A percentile compares a stretch with the other conserved stretches of the same genome.
Evolutionary conservation across 805 yeast species (phyloP).

Genomic region (Kodamaea hsintzibuensis): DNA sequence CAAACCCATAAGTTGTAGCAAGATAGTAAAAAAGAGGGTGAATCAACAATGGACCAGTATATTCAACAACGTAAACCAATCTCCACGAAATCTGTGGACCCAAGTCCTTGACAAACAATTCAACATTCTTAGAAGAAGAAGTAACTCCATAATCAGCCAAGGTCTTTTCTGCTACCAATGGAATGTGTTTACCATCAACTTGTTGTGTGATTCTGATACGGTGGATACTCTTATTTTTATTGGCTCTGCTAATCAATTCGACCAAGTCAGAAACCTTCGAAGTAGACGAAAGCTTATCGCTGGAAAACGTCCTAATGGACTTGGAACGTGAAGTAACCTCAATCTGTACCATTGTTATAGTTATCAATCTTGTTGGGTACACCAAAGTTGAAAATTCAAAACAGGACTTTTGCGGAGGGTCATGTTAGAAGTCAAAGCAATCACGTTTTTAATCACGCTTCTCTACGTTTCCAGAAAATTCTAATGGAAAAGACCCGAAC

Average conservation of each 20-base stretch:
- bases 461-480: conserved; percentile 1
- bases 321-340: conserved; percentile 63
- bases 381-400: background rate
- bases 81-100: conserved; percentile 95
- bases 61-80: conserved; percentile 85
- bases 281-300: conserved; percentile 33
- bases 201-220: conserved; percentile 47
- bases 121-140: conserved; percentile 20
- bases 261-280: conserved; percentile 43
- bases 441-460: background rate
- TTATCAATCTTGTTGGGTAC: background rate
- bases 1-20: conserved; percentile 35
- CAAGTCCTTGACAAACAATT: conserved; percentile 74
- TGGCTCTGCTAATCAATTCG: conserved; percentile 43
- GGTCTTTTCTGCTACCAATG: conserved; percentile 46
- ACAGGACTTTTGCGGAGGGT: too few relatives aligned
- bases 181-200: conserved; percentile 36
- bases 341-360: conserved; percentile 42
- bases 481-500: background rate
- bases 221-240: conserved; percentile 35
- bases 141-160: conserved; percentile 48
- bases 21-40: conserved; percentile 66
- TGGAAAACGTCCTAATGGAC: conserved; percentile 49
- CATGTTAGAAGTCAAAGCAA: too few relatives aligned
- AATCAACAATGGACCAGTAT: conserved; percentile 82